Evolutionary conservation across 805 yeast species (phyloP).

Genomic region (Geotrichum ghanense): DNA sequence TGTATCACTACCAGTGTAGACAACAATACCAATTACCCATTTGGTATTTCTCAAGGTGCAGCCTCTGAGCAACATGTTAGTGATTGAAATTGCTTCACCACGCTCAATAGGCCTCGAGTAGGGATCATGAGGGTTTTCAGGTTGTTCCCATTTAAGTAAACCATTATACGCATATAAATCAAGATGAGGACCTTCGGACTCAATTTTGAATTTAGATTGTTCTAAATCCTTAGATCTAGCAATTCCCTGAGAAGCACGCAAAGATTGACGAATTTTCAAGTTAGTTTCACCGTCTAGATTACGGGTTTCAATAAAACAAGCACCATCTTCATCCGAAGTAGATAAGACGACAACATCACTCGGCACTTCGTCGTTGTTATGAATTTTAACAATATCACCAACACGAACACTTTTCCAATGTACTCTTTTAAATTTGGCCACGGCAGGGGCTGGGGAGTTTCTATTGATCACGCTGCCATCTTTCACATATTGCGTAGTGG

Average conservation of each 20-base stretch:
- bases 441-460: constrained; percentile 19
- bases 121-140: constrained; percentile 19
- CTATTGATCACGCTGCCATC: constrained; percentile 19
- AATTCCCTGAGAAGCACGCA: constrained; percentile 47
- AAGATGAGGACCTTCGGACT: constrained; percentile 59
- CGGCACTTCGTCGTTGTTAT: constrained; percentile 67
- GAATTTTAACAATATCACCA: constrained; percentile 61
- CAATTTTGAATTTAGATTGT: constrained; percentile 45
- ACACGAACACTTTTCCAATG: constrained; percentile 69
- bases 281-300: constrained; percentile 73
- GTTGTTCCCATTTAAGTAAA: constrained; percentile 41
- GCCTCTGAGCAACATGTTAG: constrained; percentile 63
- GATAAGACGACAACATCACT: constrained; percentile 63
- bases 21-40: constrained; percentile 64
- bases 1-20: constrained; percentile 66
- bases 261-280: constrained; percentile 48
- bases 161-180: constrained; percentile 58
- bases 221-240: constrained; percentile 50
- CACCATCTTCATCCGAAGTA: constrained; percentile 61
- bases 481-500: background rate
- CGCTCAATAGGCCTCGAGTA: constrained; percentile 21
- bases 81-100: constrained; percentile 48
- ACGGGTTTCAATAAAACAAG: constrained; percentile 61
- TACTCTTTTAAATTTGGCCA: constrained; percentile 38
- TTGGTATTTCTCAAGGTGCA: constrained; percentile 63